Evolutionary conservation across 2,329 filamentous ascomycete species (phyloP).

Genomic region (Hymenoscyphus scutula): DNA sequence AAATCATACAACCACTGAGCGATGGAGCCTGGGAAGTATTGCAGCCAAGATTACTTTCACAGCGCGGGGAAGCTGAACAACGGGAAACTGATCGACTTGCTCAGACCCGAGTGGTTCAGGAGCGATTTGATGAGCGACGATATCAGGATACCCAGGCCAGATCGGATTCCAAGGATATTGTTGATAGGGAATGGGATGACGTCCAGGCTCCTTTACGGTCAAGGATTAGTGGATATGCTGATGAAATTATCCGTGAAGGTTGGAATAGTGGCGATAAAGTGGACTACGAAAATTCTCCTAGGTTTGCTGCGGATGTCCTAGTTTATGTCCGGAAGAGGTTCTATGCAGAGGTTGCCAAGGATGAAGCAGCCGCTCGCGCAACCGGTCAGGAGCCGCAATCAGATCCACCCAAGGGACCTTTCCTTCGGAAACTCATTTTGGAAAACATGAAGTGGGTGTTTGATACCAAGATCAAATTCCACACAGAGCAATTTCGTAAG

Average conservation of each 20-base stretch:
- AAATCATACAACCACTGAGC: conserved; percentile 65
- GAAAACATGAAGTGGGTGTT: conserved; percentile 89
- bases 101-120: conserved; percentile 39
- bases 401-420: conserved; percentile 53
- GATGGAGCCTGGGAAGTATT: conserved; percentile 69
- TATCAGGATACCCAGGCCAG: conserved; percentile 39
- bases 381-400: conserved; percentile 44
- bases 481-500: conserved; percentile 63
- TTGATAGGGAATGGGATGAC: conserved; percentile 70
- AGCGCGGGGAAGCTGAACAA: conserved; percentile 63
- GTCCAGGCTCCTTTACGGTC: conserved; percentile 65
- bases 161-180: conserved; percentile 52
- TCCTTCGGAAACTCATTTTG: conserved; percentile 63
- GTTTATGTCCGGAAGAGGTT: conserved; percentile 66
- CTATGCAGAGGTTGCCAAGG: conserved; percentile 57
- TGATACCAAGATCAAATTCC: conserved; percentile 70
- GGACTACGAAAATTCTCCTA: conserved; percentile 59
- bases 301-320: conserved; percentile 71
- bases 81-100: conserved; percentile 45
- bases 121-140: conserved; percentile 37
- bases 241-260: conserved; percentile 63
- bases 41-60: conserved; percentile 63
- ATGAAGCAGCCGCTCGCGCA: conserved; percentile 47
- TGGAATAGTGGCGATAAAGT: conserved; percentile 66
- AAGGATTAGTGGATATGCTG: conserved; percentile 63